Percentiles rank a stretch among this genome's conserved stretches.
Evolutionary conservation across 768 basidiomycete genomes (phyloP).

Genomic region (Lactarius psammicola): DNA sequence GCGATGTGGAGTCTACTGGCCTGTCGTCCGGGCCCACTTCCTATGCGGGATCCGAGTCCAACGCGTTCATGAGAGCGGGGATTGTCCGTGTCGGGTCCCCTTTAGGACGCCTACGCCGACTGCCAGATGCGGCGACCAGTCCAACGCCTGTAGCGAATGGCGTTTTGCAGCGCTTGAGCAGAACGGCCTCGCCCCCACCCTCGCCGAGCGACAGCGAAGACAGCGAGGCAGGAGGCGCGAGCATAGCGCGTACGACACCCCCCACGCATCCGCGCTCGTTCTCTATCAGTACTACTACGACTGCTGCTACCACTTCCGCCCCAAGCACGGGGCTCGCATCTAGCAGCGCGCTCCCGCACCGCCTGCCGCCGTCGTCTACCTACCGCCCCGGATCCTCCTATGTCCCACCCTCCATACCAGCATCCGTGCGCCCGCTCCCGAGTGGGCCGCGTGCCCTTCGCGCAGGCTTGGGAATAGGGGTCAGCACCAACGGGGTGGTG

Average conservation of each 20-base stretch:
- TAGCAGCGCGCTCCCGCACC: slow-evolving; percentile 6
- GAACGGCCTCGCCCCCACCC: slow-evolving; percentile 22
- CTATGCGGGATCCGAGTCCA: background rate
- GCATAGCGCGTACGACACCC: background rate
- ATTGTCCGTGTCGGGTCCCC: background rate
- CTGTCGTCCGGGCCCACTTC: background rate
- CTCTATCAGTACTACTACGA: background rate
- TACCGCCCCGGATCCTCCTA: slow-evolving; percentile 25
- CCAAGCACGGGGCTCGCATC: slow-evolving; percentile 4
- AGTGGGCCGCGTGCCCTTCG: slow-evolving; percentile 29
- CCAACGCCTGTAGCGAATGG: slow-evolving; percentile 6
- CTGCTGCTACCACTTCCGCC: background rate
- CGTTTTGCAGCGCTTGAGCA: slow-evolving; percentile 10
- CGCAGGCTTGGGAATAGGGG: slow-evolving; percentile 9
- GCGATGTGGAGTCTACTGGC: background rate
- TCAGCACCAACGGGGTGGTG: background rate
- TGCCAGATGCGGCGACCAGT: background rate
- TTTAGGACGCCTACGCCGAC: background rate
- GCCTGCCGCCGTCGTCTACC: slow-evolving; percentile 25
- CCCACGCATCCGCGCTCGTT: slow-evolving; percentile 30
- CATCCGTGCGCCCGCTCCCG: slow-evolving; percentile 26
- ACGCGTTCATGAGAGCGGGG: background rate
- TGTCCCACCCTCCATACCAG: slow-evolving; percentile 21
- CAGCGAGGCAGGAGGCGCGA: slow-evolving; percentile 18
- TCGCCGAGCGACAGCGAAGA: slow-evolving; percentile 23